phyloP scores from a whole-genome alignment of 129 eudicot genomes.

The Glebionis coronaria region DNA sequence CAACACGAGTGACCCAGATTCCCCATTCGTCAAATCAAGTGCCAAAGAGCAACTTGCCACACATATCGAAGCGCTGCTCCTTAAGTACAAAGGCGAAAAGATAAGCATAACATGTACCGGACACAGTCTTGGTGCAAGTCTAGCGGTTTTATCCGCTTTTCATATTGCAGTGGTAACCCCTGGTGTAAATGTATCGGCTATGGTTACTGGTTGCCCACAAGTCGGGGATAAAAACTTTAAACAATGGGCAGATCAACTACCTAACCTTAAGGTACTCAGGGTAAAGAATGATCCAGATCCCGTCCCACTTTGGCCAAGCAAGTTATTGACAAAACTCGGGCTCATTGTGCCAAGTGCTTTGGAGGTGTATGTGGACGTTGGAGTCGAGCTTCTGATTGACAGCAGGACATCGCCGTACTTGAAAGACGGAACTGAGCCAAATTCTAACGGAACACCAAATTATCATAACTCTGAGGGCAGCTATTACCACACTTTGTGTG shows the following conservation, averaged over 20 bases:
- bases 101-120: too few relatives aligned
- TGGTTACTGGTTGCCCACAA: constrained; percentile 18
- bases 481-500: constrained; percentile 23
- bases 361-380: constrained; percentile 21
- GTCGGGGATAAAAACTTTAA: constrained; percentile 26
- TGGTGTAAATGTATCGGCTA: constrained; percentile 18
- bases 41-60: constrained; percentile 25
- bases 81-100: constrained; percentile 18
- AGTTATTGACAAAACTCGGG: constrained; percentile 8
- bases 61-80: constrained; percentile 6
- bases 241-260: constrained; percentile 11
- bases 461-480: constrained; percentile 23
- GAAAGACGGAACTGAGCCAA: constrained; percentile 2
- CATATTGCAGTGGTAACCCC: constrained; percentile 21
- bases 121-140: constrained; percentile 35
- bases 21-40: constrained; percentile 19
- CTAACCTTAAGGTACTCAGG: constrained; percentile 24
- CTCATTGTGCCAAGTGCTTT: constrained; percentile 13
- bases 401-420: constrained; percentile 26
- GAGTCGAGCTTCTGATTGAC: constrained; percentile 27
- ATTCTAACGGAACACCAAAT: background rate
- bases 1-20: constrained; percentile 21
- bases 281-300: constrained; percentile 21
- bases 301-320: constrained; percentile 33
- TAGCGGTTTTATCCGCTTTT: constrained; percentile 26